Evolutionary conservation across 345 rosid genomes (phyloP).

Genomic region (Barbarea vulgaris): DNA sequence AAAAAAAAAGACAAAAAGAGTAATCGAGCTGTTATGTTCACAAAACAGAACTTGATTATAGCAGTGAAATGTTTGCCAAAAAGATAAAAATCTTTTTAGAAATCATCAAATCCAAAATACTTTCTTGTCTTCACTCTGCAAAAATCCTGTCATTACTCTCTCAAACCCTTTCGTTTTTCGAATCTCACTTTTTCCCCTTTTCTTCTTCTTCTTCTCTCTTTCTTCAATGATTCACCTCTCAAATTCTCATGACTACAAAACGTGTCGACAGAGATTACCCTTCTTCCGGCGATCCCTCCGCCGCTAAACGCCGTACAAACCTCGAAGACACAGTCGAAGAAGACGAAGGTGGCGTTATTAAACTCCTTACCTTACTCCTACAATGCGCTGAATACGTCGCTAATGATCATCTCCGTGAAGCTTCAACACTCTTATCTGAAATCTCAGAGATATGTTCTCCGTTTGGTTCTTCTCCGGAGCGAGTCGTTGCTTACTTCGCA

Average conservation of each 20-base stretch:
- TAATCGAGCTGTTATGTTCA: slow-evolving; percentile 14
- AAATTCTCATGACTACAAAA: slow-evolving; percentile 46
- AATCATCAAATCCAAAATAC: slow-evolving; percentile 22
- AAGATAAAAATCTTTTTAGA: not conserved
- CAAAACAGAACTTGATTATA: slow-evolving; percentile 1
- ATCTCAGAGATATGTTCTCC: slow-evolving; percentile 85
- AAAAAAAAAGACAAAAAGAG: not conserved
- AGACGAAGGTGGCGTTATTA: slow-evolving; percentile 39
- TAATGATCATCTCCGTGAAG: slow-evolving; percentile 67
- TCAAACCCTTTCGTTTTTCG: slow-evolving; percentile 46
- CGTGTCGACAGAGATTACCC: slow-evolving; percentile 34
- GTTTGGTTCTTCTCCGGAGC: slow-evolving; percentile 82
- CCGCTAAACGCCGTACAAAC: slow-evolving; percentile 49
- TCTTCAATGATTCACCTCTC: slow-evolving; percentile 30
- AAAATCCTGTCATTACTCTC: slow-evolving; percentile 48
- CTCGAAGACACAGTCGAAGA: slow-evolving; percentile 43
- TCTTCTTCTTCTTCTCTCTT: slow-evolving; percentile 24
- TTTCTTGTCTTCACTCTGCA: slow-evolving; percentile 33
- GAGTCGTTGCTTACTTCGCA: slow-evolving; percentile 86
- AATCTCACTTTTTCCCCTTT: slow-evolving; percentile 39
- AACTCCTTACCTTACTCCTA: slow-evolving; percentile 74
- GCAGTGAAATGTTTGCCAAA: slow-evolving; percentile 2
- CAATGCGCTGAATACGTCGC: slow-evolving; percentile 96
- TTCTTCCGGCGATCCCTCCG: slow-evolving; percentile 53
- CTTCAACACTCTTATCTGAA: slow-evolving; percentile 72